Evolutionary conservation across 2,329 filamentous ascomycete species (phyloP).

Genomic region (Eurotiales sp.): DNA sequence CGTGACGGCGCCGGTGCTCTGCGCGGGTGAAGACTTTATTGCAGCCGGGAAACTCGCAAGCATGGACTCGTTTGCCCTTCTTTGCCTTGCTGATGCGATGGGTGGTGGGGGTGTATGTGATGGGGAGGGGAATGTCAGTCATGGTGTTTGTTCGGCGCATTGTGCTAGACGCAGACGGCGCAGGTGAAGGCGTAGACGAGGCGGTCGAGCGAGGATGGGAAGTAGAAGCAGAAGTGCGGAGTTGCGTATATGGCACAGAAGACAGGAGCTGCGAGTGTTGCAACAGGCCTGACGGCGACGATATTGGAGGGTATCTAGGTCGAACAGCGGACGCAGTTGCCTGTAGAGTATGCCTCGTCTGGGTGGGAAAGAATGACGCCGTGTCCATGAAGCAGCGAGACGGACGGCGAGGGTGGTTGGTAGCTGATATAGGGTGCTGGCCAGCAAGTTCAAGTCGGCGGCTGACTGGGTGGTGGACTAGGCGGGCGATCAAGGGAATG

Average conservation of each 20-base stretch:
- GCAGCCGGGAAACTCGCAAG: conserved; percentile 46
- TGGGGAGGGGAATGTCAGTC: conserved; percentile 29
- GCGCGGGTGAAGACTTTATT: conserved; percentile 50
- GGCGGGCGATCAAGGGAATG: neutral
- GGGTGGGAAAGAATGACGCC: neutral
- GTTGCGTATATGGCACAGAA: neutral
- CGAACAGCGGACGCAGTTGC: neutral
- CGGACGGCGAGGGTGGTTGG: too few species aligned
- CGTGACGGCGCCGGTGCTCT: conserved; percentile 48
- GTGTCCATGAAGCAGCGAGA: conserved; percentile 4
- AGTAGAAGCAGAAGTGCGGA: neutral
- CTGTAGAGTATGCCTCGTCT: neutral
- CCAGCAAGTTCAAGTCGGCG: too few species aligned
- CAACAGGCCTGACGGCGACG: neutral
- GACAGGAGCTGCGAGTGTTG: neutral
- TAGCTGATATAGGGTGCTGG: neutral
- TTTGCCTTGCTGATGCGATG: conserved; percentile 51
- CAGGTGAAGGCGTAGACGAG: conserved; percentile 1
- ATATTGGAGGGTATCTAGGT: neutral
- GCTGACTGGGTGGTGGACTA: neutral
- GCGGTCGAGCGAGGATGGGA: conserved; percentile 3
- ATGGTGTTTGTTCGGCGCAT: conserved; percentile 26
- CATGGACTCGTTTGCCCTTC: conserved; percentile 50
- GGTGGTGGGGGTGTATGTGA: conserved; percentile 49
- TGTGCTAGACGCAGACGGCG: conserved; percentile 6